phyloP scores from a whole-genome alignment of 2,329 filamentous ascomycete genomes.

The Gaeumannomyces tritici region DNA sequence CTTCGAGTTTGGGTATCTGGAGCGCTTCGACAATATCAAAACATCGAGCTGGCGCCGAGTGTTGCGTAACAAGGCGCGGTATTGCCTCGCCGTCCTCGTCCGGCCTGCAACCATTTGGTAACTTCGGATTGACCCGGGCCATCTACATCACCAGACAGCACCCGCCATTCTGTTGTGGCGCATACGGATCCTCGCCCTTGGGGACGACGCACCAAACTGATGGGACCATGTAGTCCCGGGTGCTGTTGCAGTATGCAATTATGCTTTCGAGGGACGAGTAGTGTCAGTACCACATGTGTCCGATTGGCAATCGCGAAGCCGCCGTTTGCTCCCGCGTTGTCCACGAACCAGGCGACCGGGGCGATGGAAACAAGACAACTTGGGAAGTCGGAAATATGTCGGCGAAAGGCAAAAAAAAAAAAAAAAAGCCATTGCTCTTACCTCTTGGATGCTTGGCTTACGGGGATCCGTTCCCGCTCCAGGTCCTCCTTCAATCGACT shows the following conservation, averaged over 20 bases:
- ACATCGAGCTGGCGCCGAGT: background rate
- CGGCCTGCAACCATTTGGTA: background rate
- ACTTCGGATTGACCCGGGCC: background rate
- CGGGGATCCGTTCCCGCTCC: conserved; percentile 88
- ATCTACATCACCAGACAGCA: conserved; percentile 91
- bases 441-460: conserved; percentile 87
- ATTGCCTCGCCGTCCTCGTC: background rate
- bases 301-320: background rate
- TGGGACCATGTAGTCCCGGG: conserved; percentile 97
- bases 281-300: conserved; percentile 6
- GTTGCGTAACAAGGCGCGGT: background rate
- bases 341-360: background rate
- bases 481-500: conserved; percentile 91
- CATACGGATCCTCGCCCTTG: conserved; percentile 96
- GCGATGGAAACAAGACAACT: conserved; percentile 9
- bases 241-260: conserved; percentile 96
- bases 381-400: background rate
- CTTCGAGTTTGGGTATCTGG: background rate
- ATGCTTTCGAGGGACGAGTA: conserved; percentile 49
- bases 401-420: background rate
- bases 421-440: conserved; percentile 30
- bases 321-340: background rate
- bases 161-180: conserved; percentile 82
- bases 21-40: background rate
- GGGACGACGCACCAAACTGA: conserved; percentile 93